Percentiles rank a stretch among this genome's conserved stretches.
Conservation (phyloP, 106 monocot genomes). For the Acanthochlamys bracteata region DNA sequence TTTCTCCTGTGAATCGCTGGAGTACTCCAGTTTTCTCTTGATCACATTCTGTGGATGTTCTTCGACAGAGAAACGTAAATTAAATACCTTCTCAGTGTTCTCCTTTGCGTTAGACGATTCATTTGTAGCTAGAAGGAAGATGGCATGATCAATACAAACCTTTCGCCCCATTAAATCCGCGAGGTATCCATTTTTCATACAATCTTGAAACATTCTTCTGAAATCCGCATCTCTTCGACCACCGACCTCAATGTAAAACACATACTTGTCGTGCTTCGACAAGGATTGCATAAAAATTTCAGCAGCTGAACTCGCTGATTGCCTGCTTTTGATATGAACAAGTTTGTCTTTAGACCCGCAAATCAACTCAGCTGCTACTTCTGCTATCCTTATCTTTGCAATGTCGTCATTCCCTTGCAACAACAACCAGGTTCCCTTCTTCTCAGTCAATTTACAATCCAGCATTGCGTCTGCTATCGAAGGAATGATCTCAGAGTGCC, state of each 20-base stretch:
- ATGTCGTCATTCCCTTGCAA: constrained; percentile 54
- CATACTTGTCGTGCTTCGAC: constrained; percentile 24
- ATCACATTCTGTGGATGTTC: constrained; percentile 1
- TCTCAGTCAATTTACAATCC: constrained; percentile 13
- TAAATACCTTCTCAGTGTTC: constrained; percentile 12
- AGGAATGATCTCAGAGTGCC: constrained; percentile 55
- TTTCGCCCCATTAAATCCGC: constrained; percentile 14
- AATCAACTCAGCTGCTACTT: constrained; percentile 31
- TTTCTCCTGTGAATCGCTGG: background rate
- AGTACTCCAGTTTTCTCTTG: constrained; percentile 34
- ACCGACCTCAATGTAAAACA: constrained; percentile 43
- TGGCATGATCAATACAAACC: constrained; percentile 11
- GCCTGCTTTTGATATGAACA: constrained; percentile 22
- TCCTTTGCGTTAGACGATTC: background rate
- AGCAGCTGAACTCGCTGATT: background rate
- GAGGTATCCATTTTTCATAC: constrained; percentile 25
- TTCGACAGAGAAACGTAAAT: constrained; percentile 36
- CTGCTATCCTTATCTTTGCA: constrained; percentile 49
- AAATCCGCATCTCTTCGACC: constrained; percentile 21
- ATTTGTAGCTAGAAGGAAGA: constrained; percentile 38
- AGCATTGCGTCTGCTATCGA: constrained; percentile 46
- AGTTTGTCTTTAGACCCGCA: constrained; percentile 29
- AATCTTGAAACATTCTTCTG: constrained; percentile 12
- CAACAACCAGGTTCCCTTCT: constrained; percentile 38
- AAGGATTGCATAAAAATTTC: constrained; percentile 21